Evolutionary conservation across 1,139 yeast genomes (phyloP), one percentile per base, ranked within the genome.

Genomic region (Candida sp.): DNA sequence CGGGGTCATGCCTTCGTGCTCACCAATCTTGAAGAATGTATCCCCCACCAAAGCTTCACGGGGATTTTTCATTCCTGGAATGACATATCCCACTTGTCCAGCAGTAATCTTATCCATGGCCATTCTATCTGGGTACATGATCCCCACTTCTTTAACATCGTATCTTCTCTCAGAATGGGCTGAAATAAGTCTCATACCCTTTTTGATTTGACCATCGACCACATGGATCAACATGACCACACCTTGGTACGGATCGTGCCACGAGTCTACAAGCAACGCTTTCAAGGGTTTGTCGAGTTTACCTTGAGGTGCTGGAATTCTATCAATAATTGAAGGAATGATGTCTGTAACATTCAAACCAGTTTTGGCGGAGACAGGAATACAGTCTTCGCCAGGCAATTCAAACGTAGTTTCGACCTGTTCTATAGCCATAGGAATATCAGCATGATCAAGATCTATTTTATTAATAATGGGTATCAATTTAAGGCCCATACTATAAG

Each of bases 231-330:
- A 68, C 70, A 91, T 75, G 4, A 93, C 90, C n/a, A 93, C 98
- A 2, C 99, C 99, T 5, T 88, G 78, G 55, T 89, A 93, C 3
- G 89, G 77, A 60, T 93, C 98, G 60, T 90, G 95, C 99, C 99
- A 93, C 3, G 97, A 91, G 61, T 93, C 99, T 7, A 93, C 96
- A 43, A 93, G 70, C 41, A 93, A 73, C 1, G 91, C 87, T 53
- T 89, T 77, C 46, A 91, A 71, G 0, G 96, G 95, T 4, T 64
- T 66, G 1, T 60, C 55, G 0, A 61, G 49, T 12, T 69, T 64
- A 1, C 95, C 95, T 0, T 63, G 57, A 3, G 96, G 95, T 2
- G 78, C 63, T 0, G 96, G 96, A 15, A 93, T 83, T 33, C 82
- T 77, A 48, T 82, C 85, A 33, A 93, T 78, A 25, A 93, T 83